Base-by-base conservation (phyloP, 352 stramenopile genomes). In the Phytophthora vignae region DNA sequence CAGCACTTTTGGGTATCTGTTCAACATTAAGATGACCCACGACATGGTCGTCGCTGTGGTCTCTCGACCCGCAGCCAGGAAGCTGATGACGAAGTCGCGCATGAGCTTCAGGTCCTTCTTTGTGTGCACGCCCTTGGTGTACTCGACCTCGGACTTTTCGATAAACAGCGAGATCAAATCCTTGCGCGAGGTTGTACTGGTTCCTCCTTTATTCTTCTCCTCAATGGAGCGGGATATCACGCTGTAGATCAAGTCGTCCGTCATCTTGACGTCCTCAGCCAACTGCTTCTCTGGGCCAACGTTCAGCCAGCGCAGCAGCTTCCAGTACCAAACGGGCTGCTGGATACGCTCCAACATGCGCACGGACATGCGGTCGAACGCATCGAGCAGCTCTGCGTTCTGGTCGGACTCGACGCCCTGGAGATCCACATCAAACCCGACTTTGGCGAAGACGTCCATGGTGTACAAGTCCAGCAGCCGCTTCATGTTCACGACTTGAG, bases 71-170 rank as follows among this genome's bases (percentile, higher is more conserved):
- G 88, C 87, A 21, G 83, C 74, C 38, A 95, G 73, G 57, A 96
- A 92, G 19, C 78, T 91, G 25, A 97, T 76, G 11, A 89, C 75
- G 54, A 97, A 91, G 74, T 96, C 86, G n/a, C 87, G 85, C 46
- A 97, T 84, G 8, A 94, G 65, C 17, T 81, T 85, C 3, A 78
- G 29, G 31, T 81, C 71, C 33, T 68, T 75, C 42, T 58, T 69
- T 14, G 71, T 77, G 56, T 73, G 67, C 2, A 76, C 55, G 4
- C 65, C 66, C 19, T 76, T 70, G 6, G 60, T 73, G 50, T 78
- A 79, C 42, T 82, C 68, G 1, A 58, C 64, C 36, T 73, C 67
- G 0, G 65, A 78, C 21, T 77, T 77, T 7, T 87, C 79, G 12
- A 91, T 74, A 50, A 88, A 91, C 27, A 91, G 64, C 17, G 79